Evolutionary conservation across 1,284 basidiomycete species (phyloP), one percentile per base, ranked within the genome.

Genomic region (Hypsizygus ulmarius): DNA sequence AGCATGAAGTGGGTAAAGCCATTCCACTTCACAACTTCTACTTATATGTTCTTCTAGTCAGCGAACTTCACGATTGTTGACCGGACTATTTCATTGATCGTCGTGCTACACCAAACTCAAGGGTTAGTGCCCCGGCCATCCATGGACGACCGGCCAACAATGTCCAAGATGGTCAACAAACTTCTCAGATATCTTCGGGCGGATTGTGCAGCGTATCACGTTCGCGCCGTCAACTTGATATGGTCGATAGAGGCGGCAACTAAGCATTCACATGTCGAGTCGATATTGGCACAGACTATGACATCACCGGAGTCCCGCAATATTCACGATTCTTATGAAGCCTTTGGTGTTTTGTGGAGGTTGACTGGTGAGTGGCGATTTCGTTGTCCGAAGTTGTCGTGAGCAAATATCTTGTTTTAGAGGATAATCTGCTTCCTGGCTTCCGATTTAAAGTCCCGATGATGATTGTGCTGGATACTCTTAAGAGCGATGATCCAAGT

Each of bases 341-440:
- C 89, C 0, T 97, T 99, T 64, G 94, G 96, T 1, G 84, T 93
- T 1, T 72, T 98, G 5, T 99, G 96, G 96, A 79, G 93, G 49
- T 69, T 94, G 50, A 89, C 87, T 42, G 91, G 93, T 89, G 53
- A 59, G 74, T 59, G 48, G 12, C 37, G n/a, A 32, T 19, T 42
- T 42, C 33, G 14, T 41, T 34, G 18, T 19, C 30, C 16, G 16
- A 32, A 35, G 7, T 15, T 30, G 47, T 36, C 30, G 38, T 30
- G 50, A 27, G 51, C 18, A 50, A 1, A 39, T 42, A 57, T n/a
- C 49, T 39, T 35, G 14, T 37, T 9, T 38, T 56, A 93, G 94
- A 97, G 63, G 95, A 97, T 59, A 76, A 77, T 42, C 69, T 84
- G 48, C 69, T 87, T 0, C 93, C 92, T 29, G 93, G 93, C 0